Evolutionary conservation across 495 filamentous ascomycete species (phyloP).

Genomic region (Trichoderma erinaceum): DNA sequence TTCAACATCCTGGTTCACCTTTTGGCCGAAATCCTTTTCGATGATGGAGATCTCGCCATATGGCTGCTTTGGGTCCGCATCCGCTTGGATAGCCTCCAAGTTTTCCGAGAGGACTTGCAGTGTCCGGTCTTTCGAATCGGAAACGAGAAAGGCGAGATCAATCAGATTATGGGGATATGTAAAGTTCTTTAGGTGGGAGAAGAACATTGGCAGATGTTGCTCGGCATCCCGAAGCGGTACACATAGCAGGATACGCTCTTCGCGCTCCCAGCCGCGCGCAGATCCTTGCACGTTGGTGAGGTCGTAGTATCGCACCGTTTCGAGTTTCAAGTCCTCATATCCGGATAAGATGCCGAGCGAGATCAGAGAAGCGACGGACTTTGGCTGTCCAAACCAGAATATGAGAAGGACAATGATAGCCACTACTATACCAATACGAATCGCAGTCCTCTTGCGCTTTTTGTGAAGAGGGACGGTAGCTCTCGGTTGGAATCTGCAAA

Average conservation of each 20-base stretch:
- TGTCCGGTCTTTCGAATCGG: conserved; percentile 92
- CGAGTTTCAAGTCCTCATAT: conserved; percentile 67
- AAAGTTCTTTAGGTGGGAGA: conserved; percentile 88
- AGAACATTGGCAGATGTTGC: conserved; percentile 95
- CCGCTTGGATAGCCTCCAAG: conserved; percentile 73
- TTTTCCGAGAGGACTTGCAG: conserved; percentile 65
- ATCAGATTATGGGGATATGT: conserved; percentile 97
- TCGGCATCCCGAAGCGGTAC: conserved; percentile 92
- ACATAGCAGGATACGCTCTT: conserved; percentile 91
- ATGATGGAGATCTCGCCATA: conserved; percentile 97
- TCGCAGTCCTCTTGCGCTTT: conserved; percentile 65
- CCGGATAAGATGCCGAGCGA: conserved; percentile 67
- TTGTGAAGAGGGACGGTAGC: conserved; percentile 63
- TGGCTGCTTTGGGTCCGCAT: conserved; percentile 66
- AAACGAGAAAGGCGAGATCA: conserved; percentile 94
- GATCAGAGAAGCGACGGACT: conserved; percentile 61
- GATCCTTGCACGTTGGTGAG: conserved; percentile 84
- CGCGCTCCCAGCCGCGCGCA: conserved; percentile 85
- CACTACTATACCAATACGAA: conserved; percentile 52
- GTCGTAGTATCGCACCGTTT: conserved; percentile 96
- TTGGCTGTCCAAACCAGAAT: conserved; percentile 59
- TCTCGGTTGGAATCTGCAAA: conserved; percentile 78
- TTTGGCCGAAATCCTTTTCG: conserved; percentile 98
- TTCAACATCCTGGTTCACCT: conserved; percentile 96
- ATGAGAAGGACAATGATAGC: conserved; percentile 51